Percentiles rank a stretch among this genome's conserved stretches.
These are phyloP conservation scores for Xylaria sp. DNA, from an alignment of 2,329 filamentous ascomycete species.

Conservation along the genomic window DNA sequence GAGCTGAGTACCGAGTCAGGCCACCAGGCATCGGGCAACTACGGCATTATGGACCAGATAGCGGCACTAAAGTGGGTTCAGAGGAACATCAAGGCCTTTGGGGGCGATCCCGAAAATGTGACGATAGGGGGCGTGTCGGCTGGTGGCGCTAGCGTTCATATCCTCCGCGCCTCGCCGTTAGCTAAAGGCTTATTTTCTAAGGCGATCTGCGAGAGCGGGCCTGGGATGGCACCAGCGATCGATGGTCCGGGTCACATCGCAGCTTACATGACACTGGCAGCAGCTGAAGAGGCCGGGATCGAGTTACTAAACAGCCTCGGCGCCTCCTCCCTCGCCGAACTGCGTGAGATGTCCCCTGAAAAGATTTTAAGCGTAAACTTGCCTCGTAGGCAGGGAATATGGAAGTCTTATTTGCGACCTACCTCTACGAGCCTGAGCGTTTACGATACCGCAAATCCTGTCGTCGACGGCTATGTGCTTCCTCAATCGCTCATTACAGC, in stretches of 20 bases:
- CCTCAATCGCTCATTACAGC: constrained; percentile 25
- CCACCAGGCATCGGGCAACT: constrained; percentile 29
- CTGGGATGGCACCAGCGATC: constrained; percentile 28
- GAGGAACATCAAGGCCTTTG: constrained; percentile 32
- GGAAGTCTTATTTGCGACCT: constrained; percentile 32
- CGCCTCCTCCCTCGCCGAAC: constrained; percentile 26
- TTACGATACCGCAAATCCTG: constrained; percentile 31
- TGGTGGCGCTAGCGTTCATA: constrained; percentile 29
- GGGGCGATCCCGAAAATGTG: constrained; percentile 25
- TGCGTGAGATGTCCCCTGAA: constrained; percentile 21
- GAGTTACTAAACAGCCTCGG: constrained; percentile 23
- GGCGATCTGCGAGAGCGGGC: constrained; percentile 34
- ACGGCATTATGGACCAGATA: constrained; percentile 35
- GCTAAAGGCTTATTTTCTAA: constrained; percentile 29
- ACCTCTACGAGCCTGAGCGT: constrained; percentile 32
- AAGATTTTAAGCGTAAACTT: constrained; percentile 25
- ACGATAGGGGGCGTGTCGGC: constrained; percentile 32
- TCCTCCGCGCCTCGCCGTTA: constrained; percentile 28
- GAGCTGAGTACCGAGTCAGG: constrained; percentile 33
- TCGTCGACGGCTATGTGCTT: constrained; percentile 31
- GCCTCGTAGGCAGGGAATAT: constrained; percentile 25
- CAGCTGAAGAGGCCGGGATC: constrained; percentile 29
- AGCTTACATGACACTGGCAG: constrained; percentile 27
- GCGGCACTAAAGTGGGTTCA: constrained; percentile 34
- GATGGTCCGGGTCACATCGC: constrained; percentile 32